A percentile compares a stretch with the other conserved stretches of the same genome.
Evolutionary conservation across 352 stramenopile species (phyloP).

Genomic region (Thraustochytrium striatum): DNA sequence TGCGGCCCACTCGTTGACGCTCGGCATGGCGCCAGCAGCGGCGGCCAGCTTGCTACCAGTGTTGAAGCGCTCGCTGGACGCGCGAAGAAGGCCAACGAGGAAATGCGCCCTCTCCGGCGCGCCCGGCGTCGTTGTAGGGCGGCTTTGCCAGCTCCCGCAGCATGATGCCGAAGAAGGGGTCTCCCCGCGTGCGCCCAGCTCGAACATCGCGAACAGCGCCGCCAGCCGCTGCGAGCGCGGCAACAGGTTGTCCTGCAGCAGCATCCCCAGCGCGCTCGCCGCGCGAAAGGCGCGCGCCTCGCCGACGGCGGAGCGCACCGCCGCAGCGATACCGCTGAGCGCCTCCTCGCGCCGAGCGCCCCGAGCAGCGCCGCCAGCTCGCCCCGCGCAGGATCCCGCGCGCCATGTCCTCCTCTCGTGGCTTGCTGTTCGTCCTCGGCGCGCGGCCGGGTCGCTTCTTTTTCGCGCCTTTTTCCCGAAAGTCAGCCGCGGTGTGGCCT

Average conservation of each 20-base stretch:
- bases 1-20: neutral
- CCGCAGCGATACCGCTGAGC: too few relatives aligned
- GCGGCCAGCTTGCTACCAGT: too few relatives aligned
- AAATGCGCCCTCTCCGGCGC: conserved; percentile 19
- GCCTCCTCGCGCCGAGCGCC: too few relatives aligned
- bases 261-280: conserved; percentile 3
- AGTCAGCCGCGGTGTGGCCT: too few relatives aligned
- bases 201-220: conserved; percentile 1
- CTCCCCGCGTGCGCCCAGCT: neutral
- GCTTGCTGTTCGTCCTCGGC: too few relatives aligned
- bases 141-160: conserved; percentile 5
- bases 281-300: too few relatives aligned
- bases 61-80: conserved; percentile 17
- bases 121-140: neutral
- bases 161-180: conserved; percentile 21
- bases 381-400: too few relatives aligned
- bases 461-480: too few relatives aligned
- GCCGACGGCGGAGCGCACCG: too few relatives aligned
- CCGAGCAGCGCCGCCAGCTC: too few relatives aligned
- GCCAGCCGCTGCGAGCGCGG: neutral
- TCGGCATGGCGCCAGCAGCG: neutral
- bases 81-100: neutral
- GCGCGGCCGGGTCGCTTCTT: too few relatives aligned
- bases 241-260: conserved; percentile 43
- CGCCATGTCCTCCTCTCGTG: too few relatives aligned